Base-by-base conservation (phyloP, 2,329 filamentous ascomycete genomes). In the Dactylella cylindrospora region DNA sequence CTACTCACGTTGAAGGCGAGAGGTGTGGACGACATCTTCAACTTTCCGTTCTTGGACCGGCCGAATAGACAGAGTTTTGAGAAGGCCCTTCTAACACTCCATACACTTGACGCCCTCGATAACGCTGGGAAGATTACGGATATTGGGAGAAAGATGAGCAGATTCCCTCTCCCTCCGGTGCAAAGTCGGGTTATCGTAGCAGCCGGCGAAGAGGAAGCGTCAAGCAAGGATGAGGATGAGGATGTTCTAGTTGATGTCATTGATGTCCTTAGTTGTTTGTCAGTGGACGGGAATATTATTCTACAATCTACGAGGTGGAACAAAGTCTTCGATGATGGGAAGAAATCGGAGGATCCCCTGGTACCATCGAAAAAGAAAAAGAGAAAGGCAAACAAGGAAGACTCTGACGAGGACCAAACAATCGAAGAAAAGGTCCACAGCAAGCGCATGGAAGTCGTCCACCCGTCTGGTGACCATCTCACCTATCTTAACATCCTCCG, bases 1-100 rank as follows among this genome's bases (percentile, higher is more conserved):
- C 79, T 96, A 1, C 76, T 98, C 7, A 95, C 88, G 0, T 94
- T 98, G 86, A 96, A 95, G 72, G 90, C 91, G 0, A 82, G 90
- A 49, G 90, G 90, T 0, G 84, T 97, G 9, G 79, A 87, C 20
- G 85, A 97, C 70, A 81, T 95, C 1, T 76, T 90, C 15, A 76
- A 79, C 0, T 98, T 98, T 65, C 89, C 91, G 0, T 82, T 96
- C 40, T 84, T 97, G 71, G 90, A 95, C 51, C 79, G 81, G 0
- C 93, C 93, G 0, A 83, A 87, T 6, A 74, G 83, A 2, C 85
- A 94, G 65, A 80, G 87, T 0, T 80, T 96, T 43, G 84, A 91
- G 67, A 89, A 89, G 67, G 90, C 90, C 0, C 76, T 96, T 0
- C 73, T 93, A 4, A 86, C 93, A 49, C 79, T 98, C 0, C 81